Percentiles rank a stretch among this genome's conserved stretches.
These are phyloP conservation scores for Dalbergia oliveri DNA, from an alignment of 306 rosid genomes.

Conservation along the genomic window DNA sequence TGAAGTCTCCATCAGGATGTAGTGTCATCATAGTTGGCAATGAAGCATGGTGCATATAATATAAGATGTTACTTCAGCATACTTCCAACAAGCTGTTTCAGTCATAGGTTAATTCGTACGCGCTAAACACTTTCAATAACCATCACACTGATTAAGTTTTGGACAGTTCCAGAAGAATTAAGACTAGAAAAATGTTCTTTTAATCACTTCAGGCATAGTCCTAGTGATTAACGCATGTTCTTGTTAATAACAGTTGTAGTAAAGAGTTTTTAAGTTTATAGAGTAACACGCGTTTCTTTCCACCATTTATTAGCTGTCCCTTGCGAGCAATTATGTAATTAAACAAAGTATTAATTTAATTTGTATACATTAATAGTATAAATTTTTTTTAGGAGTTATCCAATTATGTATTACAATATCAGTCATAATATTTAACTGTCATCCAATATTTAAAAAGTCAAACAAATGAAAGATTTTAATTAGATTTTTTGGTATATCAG, in stretches of 20 bases:
- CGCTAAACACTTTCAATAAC: not conserved
- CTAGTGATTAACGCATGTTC: not conserved
- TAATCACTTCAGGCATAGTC: slow-evolving; percentile 16
- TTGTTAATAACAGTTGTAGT: slow-evolving; percentile 4
- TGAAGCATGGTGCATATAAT: slow-evolving; percentile 26
- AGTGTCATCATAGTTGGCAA: not conserved
- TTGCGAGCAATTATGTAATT: not conserved
- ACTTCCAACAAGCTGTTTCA: not conserved
- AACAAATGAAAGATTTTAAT: too few species aligned
- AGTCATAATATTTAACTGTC: too few species aligned
- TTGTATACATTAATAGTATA: too few species aligned
- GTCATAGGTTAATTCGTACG: slow-evolving; percentile 26
- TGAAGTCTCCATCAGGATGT: slow-evolving; percentile 18
- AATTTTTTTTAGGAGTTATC: too few species aligned
- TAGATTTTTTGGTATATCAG: too few species aligned
- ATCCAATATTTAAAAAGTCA: too few species aligned
- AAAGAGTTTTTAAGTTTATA: not conserved
- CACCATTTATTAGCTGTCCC: not conserved
- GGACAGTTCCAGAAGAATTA: not conserved
- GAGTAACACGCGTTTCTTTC: slow-evolving; percentile 20
- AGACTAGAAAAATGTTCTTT: not conserved
- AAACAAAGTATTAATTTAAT: not conserved
- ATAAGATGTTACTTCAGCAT: not conserved
- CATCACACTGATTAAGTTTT: slow-evolving; percentile 21
- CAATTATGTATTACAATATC: too few species aligned